These are phyloP conservation scores for Hericium coralloides DNA, from an alignment of 768 basidiomycete species.

Conservation along the genomic window DNA sequence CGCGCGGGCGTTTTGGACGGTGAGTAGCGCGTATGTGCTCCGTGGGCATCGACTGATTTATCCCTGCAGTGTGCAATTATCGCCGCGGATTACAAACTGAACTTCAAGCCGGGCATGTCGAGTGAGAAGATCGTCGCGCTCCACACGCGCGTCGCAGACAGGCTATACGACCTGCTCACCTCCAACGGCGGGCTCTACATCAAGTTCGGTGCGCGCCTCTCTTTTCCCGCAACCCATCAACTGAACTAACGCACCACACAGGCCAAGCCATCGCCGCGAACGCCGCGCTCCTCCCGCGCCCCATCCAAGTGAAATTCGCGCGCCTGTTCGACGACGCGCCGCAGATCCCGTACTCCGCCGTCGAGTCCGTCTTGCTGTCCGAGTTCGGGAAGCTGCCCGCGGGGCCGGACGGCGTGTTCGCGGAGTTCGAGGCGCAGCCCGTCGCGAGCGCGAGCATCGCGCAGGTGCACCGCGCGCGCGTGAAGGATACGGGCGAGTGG, in stretches of 20 bases:
- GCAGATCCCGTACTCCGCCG: slow-evolving; percentile 63
- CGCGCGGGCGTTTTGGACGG: slow-evolving; percentile 40
- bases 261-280: slow-evolving; percentile 81
- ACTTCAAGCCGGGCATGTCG: slow-evolving; percentile 62
- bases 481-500: slow-evolving; percentile 35
- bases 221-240: not conserved
- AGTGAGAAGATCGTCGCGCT: slow-evolving; percentile 67
- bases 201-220: slow-evolving; percentile 52
- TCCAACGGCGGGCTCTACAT: slow-evolving; percentile 83
- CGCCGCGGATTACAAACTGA: slow-evolving; percentile 78
- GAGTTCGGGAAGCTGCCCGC: slow-evolving; percentile 62
- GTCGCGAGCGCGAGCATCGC: slow-evolving; percentile 88
- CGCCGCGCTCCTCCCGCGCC: slow-evolving; percentile 73
- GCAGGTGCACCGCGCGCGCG: slow-evolving; percentile 79
- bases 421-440: slow-evolving; percentile 65
- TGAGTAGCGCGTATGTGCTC: slow-evolving; percentile 20
- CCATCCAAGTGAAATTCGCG: slow-evolving; percentile 76
- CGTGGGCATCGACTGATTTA: not conserved
- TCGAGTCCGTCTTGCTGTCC: slow-evolving; percentile 55
- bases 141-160: slow-evolving; percentile 76
- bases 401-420: slow-evolving; percentile 68
- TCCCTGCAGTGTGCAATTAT: slow-evolving; percentile 55
- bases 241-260: slow-evolving; percentile 3
- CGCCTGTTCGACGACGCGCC: slow-evolving; percentile 82
- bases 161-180: slow-evolving; percentile 68